These are phyloP conservation scores for Coemansia sp. DNA, from an alignment of 192 early-diverging fungal genomes.

Conservation along the genomic window DNA sequence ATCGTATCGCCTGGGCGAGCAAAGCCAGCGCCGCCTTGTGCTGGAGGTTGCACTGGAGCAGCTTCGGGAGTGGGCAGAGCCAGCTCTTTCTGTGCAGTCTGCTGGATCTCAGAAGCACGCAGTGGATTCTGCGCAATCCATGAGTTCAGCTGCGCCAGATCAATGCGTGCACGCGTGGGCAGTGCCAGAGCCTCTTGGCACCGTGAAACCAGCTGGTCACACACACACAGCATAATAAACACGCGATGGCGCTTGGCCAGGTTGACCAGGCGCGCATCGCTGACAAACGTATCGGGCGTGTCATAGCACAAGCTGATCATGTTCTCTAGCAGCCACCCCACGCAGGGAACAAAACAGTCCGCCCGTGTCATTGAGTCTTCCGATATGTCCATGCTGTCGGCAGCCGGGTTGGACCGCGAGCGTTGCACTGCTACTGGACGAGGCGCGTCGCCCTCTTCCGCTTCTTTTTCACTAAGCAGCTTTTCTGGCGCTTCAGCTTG, in stretches of 20 bases:
- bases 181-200: conserved; percentile 54
- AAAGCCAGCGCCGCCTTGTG: conserved; percentile 19
- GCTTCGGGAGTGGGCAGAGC: background rate
- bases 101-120: conserved; percentile 26
- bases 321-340: conserved; percentile 74
- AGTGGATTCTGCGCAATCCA: conserved; percentile 43
- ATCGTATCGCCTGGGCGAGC: conserved; percentile 25
- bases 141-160: conserved; percentile 28
- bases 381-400: conserved; percentile 28
- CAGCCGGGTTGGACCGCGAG: conserved; percentile 33
- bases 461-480: too few relatives aligned
- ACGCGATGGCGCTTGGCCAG: conserved; percentile 68
- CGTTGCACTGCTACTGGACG: conserved; percentile 23
- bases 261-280: conserved; percentile 59
- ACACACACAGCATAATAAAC: conserved; percentile 58
- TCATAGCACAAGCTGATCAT: conserved; percentile 69
- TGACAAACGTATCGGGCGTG: conserved; percentile 58
- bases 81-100: conserved; percentile 28
- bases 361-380: conserved; percentile 39
- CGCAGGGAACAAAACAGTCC: conserved; percentile 58
- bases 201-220: conserved; percentile 50
- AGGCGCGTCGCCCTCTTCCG: background rate
- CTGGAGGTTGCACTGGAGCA: conserved; percentile 2
- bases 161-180: conserved; percentile 44
- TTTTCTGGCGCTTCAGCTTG: too few relatives aligned